Evolutionary conservation across 371 early-diverging fungal genomes (phyloP).

Genomic region (Phascolomyces articulosus): DNA sequence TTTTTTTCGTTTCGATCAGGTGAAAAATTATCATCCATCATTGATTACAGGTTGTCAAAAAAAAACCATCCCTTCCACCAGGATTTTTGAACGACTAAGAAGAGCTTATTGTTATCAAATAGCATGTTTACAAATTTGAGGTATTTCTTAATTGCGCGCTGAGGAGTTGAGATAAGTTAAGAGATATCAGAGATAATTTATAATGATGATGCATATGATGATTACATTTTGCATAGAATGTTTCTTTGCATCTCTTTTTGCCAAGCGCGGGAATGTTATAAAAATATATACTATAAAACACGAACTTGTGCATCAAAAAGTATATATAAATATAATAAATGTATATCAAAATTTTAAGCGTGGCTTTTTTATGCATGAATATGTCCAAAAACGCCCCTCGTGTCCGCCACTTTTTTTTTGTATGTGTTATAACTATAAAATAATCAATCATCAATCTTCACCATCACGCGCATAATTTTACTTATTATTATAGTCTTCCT

Average conservation of each 20-base stretch:
- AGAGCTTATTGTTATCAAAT: neutral
- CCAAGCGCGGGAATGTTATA: neutral
- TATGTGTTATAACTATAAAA: no score
- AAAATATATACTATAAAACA: no score
- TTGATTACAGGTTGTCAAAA: constrained; percentile 8
- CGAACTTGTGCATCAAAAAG: no score
- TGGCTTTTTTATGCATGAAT: neutral
- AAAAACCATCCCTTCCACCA: neutral
- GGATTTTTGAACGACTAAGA: neutral
- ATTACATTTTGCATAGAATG: neutral
- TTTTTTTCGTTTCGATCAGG: neutral
- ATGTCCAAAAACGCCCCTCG: neutral
- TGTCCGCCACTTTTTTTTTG: constrained; percentile 2
- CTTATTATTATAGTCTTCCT: neutral
- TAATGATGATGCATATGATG: neutral
- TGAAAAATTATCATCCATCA: no score
- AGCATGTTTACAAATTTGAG: no score
- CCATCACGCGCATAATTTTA: neutral
- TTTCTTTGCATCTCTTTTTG: neutral
- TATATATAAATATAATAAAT: no score
- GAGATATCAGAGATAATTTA: no score
- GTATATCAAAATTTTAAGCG: neutral
- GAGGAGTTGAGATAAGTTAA: no score
- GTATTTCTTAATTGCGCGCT: no score
- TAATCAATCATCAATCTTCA: neutral